A percentile compares a stretch with the other conserved stretches of the same genome.
phyloP scores from a whole-genome alignment of 2,329 filamentous ascomycete species.

The Paraphaeosphaeria minitans region DNA sequence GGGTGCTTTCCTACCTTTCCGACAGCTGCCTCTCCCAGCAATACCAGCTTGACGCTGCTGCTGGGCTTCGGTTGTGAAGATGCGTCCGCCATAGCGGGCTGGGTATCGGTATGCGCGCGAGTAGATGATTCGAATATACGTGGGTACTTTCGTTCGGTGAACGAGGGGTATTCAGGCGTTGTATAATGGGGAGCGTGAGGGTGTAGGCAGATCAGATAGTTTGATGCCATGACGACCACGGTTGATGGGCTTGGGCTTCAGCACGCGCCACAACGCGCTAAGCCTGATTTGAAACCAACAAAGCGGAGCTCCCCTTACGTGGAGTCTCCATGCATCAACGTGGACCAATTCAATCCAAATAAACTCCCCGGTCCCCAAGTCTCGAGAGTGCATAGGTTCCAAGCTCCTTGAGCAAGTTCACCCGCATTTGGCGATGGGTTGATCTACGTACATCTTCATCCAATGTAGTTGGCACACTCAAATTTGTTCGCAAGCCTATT shows the following conservation, averaged over 20 bases:
- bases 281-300: background rate
- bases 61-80: conserved; percentile 82
- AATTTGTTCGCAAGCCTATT: too few relatives aligned
- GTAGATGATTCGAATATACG: conserved; percentile 2
- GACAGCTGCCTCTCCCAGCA: conserved; percentile 95
- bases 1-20: conserved; percentile 75
- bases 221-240: conserved; percentile 24
- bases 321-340: background rate
- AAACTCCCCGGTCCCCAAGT: background rate
- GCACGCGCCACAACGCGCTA: conserved; percentile 10
- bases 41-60: conserved; percentile 99
- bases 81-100: conserved; percentile 69
- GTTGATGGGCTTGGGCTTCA: background rate
- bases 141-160: background rate
- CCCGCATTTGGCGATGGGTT: too few relatives aligned
- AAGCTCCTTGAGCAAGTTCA: background rate
- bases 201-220: conserved; percentile 25
- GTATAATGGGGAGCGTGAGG: conserved; percentile 12
- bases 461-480: too few relatives aligned
- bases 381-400: background rate
- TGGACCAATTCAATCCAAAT: background rate
- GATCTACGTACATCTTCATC: too few relatives aligned
- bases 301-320: background rate
- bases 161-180: conserved; percentile 10
- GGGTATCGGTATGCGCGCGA: conserved; percentile 4